A percentile compares a stretch with the other conserved stretches of the same genome.
phyloP scores from a whole-genome alignment of 2,329 filamentous ascomycete species.

The Penicillium sp. region DNA sequence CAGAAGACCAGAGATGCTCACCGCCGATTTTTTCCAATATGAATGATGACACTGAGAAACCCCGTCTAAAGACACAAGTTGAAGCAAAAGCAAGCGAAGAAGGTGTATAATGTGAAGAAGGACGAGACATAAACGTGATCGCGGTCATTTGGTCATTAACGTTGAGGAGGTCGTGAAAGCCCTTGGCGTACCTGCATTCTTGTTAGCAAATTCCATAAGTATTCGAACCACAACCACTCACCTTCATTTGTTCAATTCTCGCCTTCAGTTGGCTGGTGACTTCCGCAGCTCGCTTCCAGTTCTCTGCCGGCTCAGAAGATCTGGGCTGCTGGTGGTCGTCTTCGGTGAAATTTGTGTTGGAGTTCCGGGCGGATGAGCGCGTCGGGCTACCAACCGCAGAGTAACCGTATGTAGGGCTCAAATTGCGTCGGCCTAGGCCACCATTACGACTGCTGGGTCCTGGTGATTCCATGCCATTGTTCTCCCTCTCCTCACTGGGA shows the following conservation, averaged over 20 bases:
- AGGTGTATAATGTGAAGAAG: constrained; percentile 15
- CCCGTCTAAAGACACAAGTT: constrained; percentile 17
- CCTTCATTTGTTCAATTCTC: constrained; percentile 98
- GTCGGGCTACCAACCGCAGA: constrained; percentile 43
- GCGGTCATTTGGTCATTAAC: constrained; percentile 36
- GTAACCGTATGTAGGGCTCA: constrained; percentile 45
- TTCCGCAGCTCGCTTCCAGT: constrained; percentile 95
- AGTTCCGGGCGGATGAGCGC: constrained; percentile 35
- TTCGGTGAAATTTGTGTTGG: constrained; percentile 36
- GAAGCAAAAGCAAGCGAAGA: constrained; percentile 15
- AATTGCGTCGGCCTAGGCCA: constrained; percentile 42
- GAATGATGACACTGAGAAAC: constrained; percentile 12
- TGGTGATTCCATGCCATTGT: constrained; percentile 48
- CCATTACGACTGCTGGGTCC: constrained; percentile 32
- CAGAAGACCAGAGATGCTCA: constrained; percentile 21
- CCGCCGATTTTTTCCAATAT: constrained; percentile 7
- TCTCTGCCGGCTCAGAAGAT: constrained; percentile 67
- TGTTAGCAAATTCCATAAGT: constrained; percentile 1
- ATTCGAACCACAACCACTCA: constrained; percentile 15
- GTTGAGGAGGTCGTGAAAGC: constrained; percentile 40
- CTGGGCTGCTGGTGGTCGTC: constrained; percentile 35
- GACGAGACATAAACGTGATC: constrained; percentile 20
- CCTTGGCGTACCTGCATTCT: constrained; percentile 45
- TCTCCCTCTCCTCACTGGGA: constrained; percentile 75
- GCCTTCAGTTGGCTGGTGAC: constrained; percentile 97